These are phyloP conservation scores for Akebia trifoliata DNA, from an alignment of 164 flowering plant genomes.

Conservation along the genomic window DNA sequence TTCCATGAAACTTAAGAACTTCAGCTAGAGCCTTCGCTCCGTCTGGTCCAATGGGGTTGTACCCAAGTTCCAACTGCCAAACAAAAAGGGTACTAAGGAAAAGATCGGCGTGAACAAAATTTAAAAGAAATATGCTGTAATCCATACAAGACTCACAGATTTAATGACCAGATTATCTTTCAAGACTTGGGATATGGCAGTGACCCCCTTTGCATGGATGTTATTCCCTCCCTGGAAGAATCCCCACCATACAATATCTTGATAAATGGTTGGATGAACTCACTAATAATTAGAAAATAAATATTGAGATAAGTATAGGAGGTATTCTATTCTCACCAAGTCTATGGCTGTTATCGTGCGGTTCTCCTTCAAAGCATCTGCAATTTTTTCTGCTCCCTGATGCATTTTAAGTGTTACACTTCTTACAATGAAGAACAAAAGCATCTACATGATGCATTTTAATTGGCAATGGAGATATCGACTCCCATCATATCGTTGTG, in stretches of 20 bases:
- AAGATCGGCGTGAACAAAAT: not conserved
- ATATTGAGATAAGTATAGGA: not conserved
- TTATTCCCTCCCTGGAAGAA: conserved; percentile 82
- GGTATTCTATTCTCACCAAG: conserved; percentile 43
- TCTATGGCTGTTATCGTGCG: conserved; percentile 63
- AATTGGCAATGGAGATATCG: no score
- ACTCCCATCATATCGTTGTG: no score
- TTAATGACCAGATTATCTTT: conserved; percentile 72
- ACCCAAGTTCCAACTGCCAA: conserved; percentile 77
- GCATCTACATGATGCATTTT: not conserved
- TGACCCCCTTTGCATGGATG: conserved; percentile 71
- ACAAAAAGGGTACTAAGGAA: conserved; percentile 8
- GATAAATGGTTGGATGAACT: not conserved
- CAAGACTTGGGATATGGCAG: conserved; percentile 55
- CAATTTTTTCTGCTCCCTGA: conserved; percentile 89
- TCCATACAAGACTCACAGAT: conserved; percentile 39
- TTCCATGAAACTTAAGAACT: conserved; percentile 89
- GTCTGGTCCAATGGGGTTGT: conserved; percentile 94
- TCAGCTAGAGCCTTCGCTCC: conserved; percentile 83
- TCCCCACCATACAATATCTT: not conserved
- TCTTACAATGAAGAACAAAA: not conserved
- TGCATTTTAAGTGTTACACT: conserved; percentile 2
- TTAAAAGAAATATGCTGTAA: not conserved
- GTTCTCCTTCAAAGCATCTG: conserved; percentile 81
- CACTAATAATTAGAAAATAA: not conserved